Evolutionary conservation across 805 yeast genomes (phyloP).

Genomic region (Wickerhamiella bombiphila): DNA sequence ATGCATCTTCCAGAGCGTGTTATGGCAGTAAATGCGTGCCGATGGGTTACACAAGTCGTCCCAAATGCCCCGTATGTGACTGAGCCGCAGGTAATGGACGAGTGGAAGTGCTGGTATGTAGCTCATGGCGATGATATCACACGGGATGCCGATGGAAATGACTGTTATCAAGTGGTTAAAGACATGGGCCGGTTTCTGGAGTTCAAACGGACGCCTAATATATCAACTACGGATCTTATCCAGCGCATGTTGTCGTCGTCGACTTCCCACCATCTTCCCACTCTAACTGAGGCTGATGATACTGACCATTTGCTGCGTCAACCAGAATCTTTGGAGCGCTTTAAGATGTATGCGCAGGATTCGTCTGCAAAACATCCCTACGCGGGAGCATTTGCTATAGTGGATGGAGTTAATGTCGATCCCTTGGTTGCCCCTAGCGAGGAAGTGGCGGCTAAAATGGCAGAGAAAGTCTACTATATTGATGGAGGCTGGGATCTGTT

Average conservation of each 20-base stretch:
- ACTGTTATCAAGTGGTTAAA: conserved; percentile 75
- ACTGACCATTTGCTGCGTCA: conserved; percentile 8
- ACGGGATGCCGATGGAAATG: conserved; percentile 89
- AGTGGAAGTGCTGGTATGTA: conserved; percentile 68
- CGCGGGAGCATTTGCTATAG: conserved; percentile 14
- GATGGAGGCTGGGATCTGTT: conserved; percentile 86
- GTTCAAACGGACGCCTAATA: conserved; percentile 89
- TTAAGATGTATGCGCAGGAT: conserved; percentile 15
- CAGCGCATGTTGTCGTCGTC: conserved; percentile 64
- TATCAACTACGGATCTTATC: conserved; percentile 88
- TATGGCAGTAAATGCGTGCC: conserved; percentile 76
- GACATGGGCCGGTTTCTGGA: conserved; percentile 73
- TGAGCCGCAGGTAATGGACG: conserved; percentile 62
- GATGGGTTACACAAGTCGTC: conserved; percentile 68
- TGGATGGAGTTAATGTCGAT: conserved; percentile 2
- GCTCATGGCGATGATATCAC: conserved; percentile 98
- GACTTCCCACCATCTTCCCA: conserved; percentile 40
- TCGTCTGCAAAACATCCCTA: conserved; percentile 13
- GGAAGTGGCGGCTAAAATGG: conserved; percentile 8
- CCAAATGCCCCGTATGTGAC: conserved; percentile 89
- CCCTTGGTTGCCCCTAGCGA: conserved; percentile 8
- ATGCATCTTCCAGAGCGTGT: conserved; percentile 71
- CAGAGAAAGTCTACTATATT: conserved; percentile 33
- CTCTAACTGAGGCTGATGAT: conserved; percentile 20
- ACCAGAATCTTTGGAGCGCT: conserved; percentile 9